Percentiles rank a stretch among this genome's conserved stretches.
phyloP scores from a whole-genome alignment of 2,329 filamentous ascomycete species.

The Xylariales sp. region DNA sequence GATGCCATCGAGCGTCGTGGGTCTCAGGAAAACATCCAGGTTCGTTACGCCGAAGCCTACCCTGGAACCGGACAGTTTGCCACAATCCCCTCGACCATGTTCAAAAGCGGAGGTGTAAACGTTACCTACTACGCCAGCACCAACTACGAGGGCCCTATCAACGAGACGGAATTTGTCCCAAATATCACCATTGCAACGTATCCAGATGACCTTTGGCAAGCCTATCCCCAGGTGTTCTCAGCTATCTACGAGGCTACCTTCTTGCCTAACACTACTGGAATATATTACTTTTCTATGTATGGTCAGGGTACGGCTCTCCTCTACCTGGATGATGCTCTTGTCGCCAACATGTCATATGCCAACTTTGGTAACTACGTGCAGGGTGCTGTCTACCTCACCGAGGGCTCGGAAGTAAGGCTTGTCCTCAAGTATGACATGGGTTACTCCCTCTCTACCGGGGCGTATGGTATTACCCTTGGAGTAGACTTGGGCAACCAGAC shows the following conservation, averaged over 20 bases:
- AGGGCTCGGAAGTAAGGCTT: conserved; percentile 8
- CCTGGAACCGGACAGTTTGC: conserved; percentile 12
- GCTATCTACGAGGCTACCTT: conserved; percentile 10
- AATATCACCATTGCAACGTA: conserved; percentile 13
- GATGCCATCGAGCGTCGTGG: conserved; percentile 8
- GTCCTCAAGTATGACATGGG: conserved; percentile 9
- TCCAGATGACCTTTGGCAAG: conserved; percentile 11
- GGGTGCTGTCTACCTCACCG: conserved; percentile 9
- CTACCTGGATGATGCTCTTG: conserved; percentile 8
- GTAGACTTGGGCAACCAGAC: conserved; percentile 6
- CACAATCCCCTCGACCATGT: conserved; percentile 9
- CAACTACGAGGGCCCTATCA: conserved; percentile 8
- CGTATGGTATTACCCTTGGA: conserved; percentile 12
- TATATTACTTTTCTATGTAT: conserved; percentile 11
- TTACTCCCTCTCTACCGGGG: conserved; percentile 4
- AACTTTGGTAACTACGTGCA: conserved; percentile 15
- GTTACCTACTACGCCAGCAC: conserved; percentile 12
- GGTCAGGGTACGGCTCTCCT: conserved; percentile 12
- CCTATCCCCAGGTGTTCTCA: conserved; percentile 14
- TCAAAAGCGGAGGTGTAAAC: conserved; percentile 10
- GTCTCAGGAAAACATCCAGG: conserved; percentile 10
- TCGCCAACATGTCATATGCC: conserved; percentile 12
- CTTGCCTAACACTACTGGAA: conserved; percentile 10
- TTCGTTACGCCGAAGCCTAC: conserved; percentile 12
- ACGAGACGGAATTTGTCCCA: conserved; percentile 10